Percentiles rank a stretch among this genome's conserved stretches.
phyloP scores from a whole-genome alignment of 2,329 filamentous ascomycete genomes.

The Cladophialophora exuberans region DNA sequence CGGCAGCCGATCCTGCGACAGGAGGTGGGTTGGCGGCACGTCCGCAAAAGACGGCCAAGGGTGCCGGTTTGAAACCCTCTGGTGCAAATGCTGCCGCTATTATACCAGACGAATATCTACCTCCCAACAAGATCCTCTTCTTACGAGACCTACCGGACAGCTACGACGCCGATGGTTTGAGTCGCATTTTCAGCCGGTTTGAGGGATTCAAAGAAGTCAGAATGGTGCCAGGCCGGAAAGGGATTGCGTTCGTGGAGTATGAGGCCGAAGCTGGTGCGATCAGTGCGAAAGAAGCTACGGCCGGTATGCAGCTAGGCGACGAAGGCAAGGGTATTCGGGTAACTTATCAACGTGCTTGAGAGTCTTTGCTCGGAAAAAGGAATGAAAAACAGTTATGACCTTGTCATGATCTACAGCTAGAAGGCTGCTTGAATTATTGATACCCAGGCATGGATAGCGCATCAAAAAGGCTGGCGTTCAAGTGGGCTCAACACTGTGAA shows the following conservation, averaged over 20 bases:
- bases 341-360: conserved; percentile 88
- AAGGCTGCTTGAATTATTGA: conserved; percentile 10
- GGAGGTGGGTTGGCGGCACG: conserved; percentile 33
- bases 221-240: conserved; percentile 79
- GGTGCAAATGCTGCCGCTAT: conserved; percentile 69
- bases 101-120: conserved; percentile 96
- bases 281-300: conserved; percentile 88
- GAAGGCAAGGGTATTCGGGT: conserved; percentile 83
- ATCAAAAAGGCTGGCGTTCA: conserved; percentile 9
- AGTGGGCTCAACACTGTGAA: conserved; percentile 6
- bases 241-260: conserved; percentile 97
- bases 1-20: conserved; percentile 40
- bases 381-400: neutral
- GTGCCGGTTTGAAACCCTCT: conserved; percentile 75
- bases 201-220: conserved; percentile 94
- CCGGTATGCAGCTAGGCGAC: conserved; percentile 77
- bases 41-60: conserved; percentile 67
- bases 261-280: conserved; percentile 88
- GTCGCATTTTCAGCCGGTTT: conserved; percentile 81
- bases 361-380: neutral
- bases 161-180: conserved; percentile 78
- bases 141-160: conserved; percentile 89
- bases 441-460: conserved; percentile 27
- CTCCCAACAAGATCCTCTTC: conserved; percentile 96
- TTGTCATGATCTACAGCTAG: conserved; percentile 10